Base-by-base conservation (phyloP, 768 basidiomycete species). In the Rhodotorula toruloides region DNA sequence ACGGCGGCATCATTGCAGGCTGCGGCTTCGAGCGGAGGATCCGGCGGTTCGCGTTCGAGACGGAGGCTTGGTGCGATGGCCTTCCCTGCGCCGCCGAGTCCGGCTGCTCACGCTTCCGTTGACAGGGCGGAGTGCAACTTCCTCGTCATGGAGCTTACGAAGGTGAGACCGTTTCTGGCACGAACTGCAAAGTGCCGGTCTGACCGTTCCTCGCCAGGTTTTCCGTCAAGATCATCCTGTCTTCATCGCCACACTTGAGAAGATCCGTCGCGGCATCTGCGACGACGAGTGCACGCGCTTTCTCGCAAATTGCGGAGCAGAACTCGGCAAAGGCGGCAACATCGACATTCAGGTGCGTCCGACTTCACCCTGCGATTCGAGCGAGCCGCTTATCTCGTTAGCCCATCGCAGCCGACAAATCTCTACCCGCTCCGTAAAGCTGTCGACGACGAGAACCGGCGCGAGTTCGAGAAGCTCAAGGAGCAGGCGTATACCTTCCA, bases 401-500 rank as follows among this genome's bases (percentile, higher is more conserved):
- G 39, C 13, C 27, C 29, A 25, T 34, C 4, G 12, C 32, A 72
- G 71, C 71, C 71, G 6, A 72, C 71, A 1, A 72, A 72, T 36
- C 71, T 72, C 7, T 68, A 68, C 29, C 67, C 71, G n/a, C 71
- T 76, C 1, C 72, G 78, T 14, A 72, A 76, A 54, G 76, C 77
- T 61, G 80, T 80, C 49, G 78, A 79, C 42, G 32, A 65, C 32
- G 72, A 79, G 50, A 80, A 80, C 65, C 12, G 14, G 0, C 57
- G 61, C 36, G 75, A 79, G 49, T 71, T 79, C 27, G 44, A 37
- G 2, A 69, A 67, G 43, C 71, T 80, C 31, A 71, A 74, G 34
- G 74, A 72, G 50, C 72, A 77, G 46, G 69, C 72, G 10, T 76
- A 68, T 63, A 64, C 60, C 19, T 80, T 78, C 61, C 21, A 49